Evolutionary conservation across 139 green algal genomes (phyloP), one percentile per base, ranked within the genome.

Genomic region (Astrephomene gubernaculifera): DNA sequence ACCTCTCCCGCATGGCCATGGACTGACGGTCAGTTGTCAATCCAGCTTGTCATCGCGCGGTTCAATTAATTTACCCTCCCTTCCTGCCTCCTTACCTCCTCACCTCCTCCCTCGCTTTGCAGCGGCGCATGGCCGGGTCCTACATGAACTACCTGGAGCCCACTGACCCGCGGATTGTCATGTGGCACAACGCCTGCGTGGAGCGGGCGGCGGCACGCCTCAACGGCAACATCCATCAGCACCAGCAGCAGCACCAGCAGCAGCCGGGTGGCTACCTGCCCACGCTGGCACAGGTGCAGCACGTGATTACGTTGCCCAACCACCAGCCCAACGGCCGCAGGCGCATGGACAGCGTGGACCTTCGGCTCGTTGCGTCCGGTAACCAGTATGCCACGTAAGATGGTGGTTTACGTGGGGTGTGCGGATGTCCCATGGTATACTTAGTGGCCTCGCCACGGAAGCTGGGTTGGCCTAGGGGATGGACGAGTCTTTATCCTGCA

Each of bases 101-200:
- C 7, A 29, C 17, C 22, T 22, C 57, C 7, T 31, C 19, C 57
- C 24, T 67, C 21, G 17, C 57, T 22, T 17, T 17, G 14, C 64
- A 71, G 33, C 31, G 29, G 2, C 25, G 27, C 22, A 68, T 68
- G 60, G 29, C 60, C 27, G 60, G 60, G 25, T 68, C 60, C 60
- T 72, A 44, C 36, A 10, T 6, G 19, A 57, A 36, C 1, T 27
- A 22, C 25, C 36, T 57, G 27, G 74, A 71, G 35, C 36, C 25
- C 2, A 31, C 31, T 2, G 74, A 82, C 36, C 74, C 74, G 4
- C 74, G 74, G 9, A 44, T 82, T 38, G n/a, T 82, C 5, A 82
- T 82, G 74, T 82, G 74, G 74, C 74, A 82, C 38, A 82, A 82
- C 57, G 61, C 35, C 0, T 81, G 73, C 38, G 68, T 39, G 25